Conservation (phyloP, 1,284 basidiomycete species). For the Gomphus bonarii region DNA sequence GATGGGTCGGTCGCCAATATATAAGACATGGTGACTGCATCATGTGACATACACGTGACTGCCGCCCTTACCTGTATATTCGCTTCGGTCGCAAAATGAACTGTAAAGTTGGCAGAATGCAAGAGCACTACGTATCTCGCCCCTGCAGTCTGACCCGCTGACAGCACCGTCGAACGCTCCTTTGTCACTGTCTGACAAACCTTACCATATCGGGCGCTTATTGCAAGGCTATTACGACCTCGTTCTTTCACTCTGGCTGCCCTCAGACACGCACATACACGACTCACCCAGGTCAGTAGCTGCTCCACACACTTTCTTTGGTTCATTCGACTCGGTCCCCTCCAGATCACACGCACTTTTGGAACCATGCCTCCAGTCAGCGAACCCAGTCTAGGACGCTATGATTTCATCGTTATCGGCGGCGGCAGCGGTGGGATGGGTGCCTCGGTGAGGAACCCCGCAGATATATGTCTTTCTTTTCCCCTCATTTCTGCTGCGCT, state of each 20-base stretch:
- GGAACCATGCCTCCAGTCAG: conserved; percentile 59
- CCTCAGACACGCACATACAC: background rate
- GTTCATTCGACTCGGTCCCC: conserved; percentile 32
- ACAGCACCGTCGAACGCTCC: background rate
- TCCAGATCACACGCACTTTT: conserved; percentile 16
- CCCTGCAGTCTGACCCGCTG: too few species aligned
- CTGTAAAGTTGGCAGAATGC: too few species aligned
- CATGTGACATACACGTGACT: background rate
- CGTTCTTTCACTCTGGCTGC: conserved; percentile 6
- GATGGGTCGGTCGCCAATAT: too few species aligned
- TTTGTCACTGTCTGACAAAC: background rate
- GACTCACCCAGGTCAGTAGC: conserved; percentile 1
- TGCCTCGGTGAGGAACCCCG: conserved; percentile 44
- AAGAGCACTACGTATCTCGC: too few species aligned
- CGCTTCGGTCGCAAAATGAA: background rate
- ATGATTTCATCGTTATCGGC: conserved; percentile 76
- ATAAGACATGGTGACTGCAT: too few species aligned
- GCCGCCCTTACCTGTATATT: background rate
- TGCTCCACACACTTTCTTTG: background rate
- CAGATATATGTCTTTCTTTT: background rate
- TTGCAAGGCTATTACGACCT: background rate
- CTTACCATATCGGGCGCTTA: background rate
- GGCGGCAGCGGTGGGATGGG: conserved; percentile 80
- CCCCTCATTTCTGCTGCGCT: conserved; percentile 5
- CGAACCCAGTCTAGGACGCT: conserved; percentile 52